These are phyloP conservation scores for Rhodofomes roseus DNA, from an alignment of 1,284 basidiomycete genomes.

Conservation along the genomic window DNA sequence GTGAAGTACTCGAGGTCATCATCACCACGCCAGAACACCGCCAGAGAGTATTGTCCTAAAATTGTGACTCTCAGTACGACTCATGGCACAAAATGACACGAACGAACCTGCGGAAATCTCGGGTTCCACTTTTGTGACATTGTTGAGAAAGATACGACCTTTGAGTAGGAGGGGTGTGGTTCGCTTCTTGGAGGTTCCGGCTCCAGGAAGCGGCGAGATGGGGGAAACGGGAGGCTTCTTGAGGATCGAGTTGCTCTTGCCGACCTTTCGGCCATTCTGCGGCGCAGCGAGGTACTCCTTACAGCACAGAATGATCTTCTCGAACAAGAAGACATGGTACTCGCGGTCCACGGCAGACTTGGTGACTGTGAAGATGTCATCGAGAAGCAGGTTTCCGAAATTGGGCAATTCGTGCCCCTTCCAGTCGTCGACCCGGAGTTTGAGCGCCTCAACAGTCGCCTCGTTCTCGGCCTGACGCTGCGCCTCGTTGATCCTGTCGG, in stretches of 20 bases:
- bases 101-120: constrained; percentile 59
- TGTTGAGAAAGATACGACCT: constrained; percentile 96
- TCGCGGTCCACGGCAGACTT: constrained; percentile 97
- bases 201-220: constrained; percentile 38
- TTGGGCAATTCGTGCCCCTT: constrained; percentile 95
- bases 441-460: constrained; percentile 87
- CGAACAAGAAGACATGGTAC: constrained; percentile 98
- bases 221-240: constrained; percentile 60
- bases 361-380: constrained; percentile 94
- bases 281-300: constrained; percentile 69
- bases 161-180: constrained; percentile 87
- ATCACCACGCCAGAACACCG: constrained; percentile 94
- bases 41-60: constrained; percentile 59
- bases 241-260: constrained; percentile 74
- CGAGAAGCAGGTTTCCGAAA: constrained; percentile 90
- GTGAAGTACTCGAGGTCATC: constrained; percentile 93
- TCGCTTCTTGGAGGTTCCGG: constrained; percentile 62
- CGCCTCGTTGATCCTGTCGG: constrained; percentile 95
- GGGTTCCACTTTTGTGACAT: constrained; percentile 79
- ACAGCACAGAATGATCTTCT: constrained; percentile 98
- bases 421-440: constrained; percentile 94
- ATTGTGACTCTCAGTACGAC: constrained; percentile 2
- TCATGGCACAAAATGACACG: neutral
- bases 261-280: constrained; percentile 52
- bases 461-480: constrained; percentile 85